Base-by-base conservation (phyloP, 2,329 filamentous ascomycete species). In the Pyricularia sp. region DNA sequence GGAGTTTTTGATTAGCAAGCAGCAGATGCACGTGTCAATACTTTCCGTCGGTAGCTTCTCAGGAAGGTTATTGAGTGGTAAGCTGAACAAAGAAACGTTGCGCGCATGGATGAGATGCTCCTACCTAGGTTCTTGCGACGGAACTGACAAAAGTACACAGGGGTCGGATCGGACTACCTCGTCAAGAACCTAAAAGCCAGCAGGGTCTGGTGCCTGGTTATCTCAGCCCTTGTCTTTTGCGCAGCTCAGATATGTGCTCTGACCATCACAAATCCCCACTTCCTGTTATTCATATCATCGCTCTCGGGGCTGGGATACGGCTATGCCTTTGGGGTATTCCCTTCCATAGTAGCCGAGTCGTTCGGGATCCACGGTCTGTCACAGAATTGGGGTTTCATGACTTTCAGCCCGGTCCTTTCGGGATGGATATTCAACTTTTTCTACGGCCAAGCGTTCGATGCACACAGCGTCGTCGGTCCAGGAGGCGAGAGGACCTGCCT, bases 341-440 rank as follows among this genome's bases (percentile, higher is more conserved):
- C 95, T 0, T 94, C 93, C 14, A 88, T 98, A 23, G 87, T 92
- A 11, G 93, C 94, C 7, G 94, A 98, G 77, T 90, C 91, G 0
- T 99, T 99, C 77, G 95, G 95, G 9, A 91, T 97, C 30, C 86
- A 90, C 70, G 94, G 94, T 1, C 83, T 99, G 65, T 93, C 91
- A 69, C 92, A 97, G 76, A 99, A 98, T 76, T 99, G 95, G 94
- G 95, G 95, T 17, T 90, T 91, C 74, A 96, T 99, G 89, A 97
- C 93, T 0, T 82, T 97, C 65, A 90, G 92, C 2, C 94, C 94
- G 0, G 92, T 97, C 2, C 79, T 97, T 31, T 93, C 90, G 10
- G 94, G 93, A 66, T 97, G 98, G 74, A 78, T 97, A 26, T 98
- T 97, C 84, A 99, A 98, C 76, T 80, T 97, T 1, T 88, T 95